Percentiles rank a stretch among this genome's conserved stretches.
Evolutionary conservation across 352 stramenopile genomes (phyloP).

Genomic region (Globisporangium recalcitrans): DNA sequence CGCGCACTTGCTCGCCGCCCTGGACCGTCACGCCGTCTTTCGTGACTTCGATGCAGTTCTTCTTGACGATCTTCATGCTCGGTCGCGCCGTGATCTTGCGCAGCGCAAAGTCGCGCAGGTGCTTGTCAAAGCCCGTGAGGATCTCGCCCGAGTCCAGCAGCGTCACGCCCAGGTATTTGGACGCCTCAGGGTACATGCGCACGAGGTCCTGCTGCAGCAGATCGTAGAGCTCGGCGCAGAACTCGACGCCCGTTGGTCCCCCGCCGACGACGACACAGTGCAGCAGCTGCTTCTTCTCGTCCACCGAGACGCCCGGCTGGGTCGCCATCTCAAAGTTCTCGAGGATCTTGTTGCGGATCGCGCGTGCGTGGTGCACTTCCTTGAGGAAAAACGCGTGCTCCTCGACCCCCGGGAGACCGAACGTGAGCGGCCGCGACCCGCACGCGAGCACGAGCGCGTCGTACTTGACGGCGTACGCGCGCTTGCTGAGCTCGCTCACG

Average conservation of each 20-base stretch:
- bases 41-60: constrained; percentile 68
- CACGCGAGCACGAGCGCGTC: constrained; percentile 92
- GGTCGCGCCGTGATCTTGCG: constrained; percentile 75
- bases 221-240: constrained; percentile 95
- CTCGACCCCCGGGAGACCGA: constrained; percentile 87
- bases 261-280: constrained; percentile 98
- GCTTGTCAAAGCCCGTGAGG: constrained; percentile 61
- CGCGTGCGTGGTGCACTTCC: constrained; percentile 92
- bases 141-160: constrained; percentile 71
- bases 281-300: constrained; percentile 90
- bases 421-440: constrained; percentile 94
- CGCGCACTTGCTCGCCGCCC: constrained; percentile 48
- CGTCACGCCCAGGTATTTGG: constrained; percentile 65
- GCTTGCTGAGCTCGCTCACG: constrained; percentile 49
- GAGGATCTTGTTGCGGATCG: constrained; percentile 71
- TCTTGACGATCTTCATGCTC: constrained; percentile 78
- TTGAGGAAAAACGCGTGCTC: constrained; percentile 97
- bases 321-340: constrained; percentile 94
- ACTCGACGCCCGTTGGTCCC: constrained; percentile 93
- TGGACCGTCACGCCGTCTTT: constrained; percentile 60
- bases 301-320: constrained; percentile 71
- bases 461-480: constrained; percentile 85
- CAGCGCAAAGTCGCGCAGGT: constrained; percentile 65
- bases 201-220: constrained; percentile 90
- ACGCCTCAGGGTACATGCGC: constrained; percentile 69